Conservation (phyloP, 75 land plant species). For the Gnetum montanum region DNA sequence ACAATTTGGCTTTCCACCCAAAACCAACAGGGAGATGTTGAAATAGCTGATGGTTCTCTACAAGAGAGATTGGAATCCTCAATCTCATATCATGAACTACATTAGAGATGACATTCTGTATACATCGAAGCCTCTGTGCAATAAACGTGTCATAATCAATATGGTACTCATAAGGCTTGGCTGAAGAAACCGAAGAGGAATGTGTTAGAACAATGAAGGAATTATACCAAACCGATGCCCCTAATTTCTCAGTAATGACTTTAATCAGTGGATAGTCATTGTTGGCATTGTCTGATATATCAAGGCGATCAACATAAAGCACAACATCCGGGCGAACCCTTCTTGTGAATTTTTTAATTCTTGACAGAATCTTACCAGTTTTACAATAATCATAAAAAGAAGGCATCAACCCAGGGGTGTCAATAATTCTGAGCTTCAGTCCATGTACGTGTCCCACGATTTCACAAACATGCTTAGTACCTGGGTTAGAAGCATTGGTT, state of each 20-base stretch:
- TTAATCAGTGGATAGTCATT: conserved; percentile 71
- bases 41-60: conserved; percentile 78
- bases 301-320: conserved; percentile 81
- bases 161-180: conserved; percentile 68
- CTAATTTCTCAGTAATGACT: conserved; percentile 75
- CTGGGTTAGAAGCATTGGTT: conserved; percentile 70
- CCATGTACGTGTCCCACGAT: conserved; percentile 66
- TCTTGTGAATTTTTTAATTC: conserved; percentile 52
- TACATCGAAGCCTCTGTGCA: conserved; percentile 41
- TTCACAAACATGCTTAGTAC: conserved; percentile 60
- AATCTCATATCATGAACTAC: conserved; percentile 62
- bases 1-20: conserved; percentile 63
- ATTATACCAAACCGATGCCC: conserved; percentile 83
- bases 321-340: conserved; percentile 76
- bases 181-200: conserved; percentile 64
- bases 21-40: conserved; percentile 78
- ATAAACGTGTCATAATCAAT: conserved; percentile 68
- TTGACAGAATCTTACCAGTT: conserved; percentile 52
- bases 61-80: conserved; percentile 69
- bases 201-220: conserved; percentile 83
- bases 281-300: conserved; percentile 42
- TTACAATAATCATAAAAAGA: conserved; percentile 29
- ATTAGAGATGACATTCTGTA: conserved; percentile 66
- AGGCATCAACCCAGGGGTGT: conserved; percentile 74
- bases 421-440: conserved; percentile 62